Evolutionary conservation across 1,139 yeast species (phyloP), one percentile per base, ranked within the genome.

Genomic region (Petasospora fabianii): DNA sequence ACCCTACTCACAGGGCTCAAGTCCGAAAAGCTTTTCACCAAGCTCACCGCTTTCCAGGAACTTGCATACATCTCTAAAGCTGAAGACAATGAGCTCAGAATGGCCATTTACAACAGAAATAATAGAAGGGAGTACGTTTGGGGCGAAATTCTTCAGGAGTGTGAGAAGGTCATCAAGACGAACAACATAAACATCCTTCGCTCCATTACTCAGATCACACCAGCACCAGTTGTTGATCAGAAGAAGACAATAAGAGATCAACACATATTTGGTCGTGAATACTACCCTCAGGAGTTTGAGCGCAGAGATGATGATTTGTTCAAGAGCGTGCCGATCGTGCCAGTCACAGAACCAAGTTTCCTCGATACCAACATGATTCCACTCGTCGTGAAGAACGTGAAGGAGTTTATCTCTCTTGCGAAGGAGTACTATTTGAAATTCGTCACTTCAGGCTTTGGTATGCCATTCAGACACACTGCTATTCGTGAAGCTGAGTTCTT

Each of bases 1-100:
- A 82, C 95, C 2, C 66, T 90, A 37, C 62, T 88, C 10, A 70
- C 83, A 4, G 97, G 97, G 0, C 68, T 90, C 47, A 69, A 74
- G 32, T 62, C 73, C 5, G 66, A 68, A 14, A 67, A 74, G 40
- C 77, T 75, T 28, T 72, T 85, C 44, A 75, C 81, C 13, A 73
- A 78, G 47, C 57, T 79, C 41, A 77, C 86, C 2, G 88, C 92
- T 3, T 82, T 78, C 59, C 94, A 83, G 60, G 94, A 84, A 54
- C 65, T 83, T 43, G 82, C 85, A 0, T 80, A 73, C 41, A 59
- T 68, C 35, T 66, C 88, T 5, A 74, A 79, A 3, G 62, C 76
- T 5, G 54, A 64, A 1, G 75, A 75, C 42, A 51, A 65, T 4
- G 71, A 73, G 39, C 62, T 73, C 39, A 69, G 88, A 56, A 52